Base-by-base conservation (phyloP, 208 protist species). In the Sergeia podlipaevii region DNA sequence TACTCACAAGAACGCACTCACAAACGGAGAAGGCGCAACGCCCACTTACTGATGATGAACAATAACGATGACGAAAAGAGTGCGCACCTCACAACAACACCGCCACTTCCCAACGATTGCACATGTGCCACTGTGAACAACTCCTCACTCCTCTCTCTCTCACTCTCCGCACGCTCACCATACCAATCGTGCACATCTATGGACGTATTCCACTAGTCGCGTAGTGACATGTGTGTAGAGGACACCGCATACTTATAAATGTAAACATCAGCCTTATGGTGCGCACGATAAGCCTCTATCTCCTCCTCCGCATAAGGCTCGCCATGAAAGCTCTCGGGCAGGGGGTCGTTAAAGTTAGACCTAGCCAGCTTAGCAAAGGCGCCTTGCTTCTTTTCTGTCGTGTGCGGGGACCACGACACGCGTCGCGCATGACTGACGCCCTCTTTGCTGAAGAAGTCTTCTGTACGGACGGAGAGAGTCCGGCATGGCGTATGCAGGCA, bases 381-480 rank as follows among this genome's bases (percentile, higher is more conserved):
- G 17, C 89, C 89, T 13, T 89, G 69, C 66, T 89, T 92, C 72
- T 93, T 92, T 51, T 90, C 89, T 18, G 89, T 93, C 11, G 89
- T 95, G 70, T 95, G 89, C 28, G 89, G 89, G 4, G 89, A 75
- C 89, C 89, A 95, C 15, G 76, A 88, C 24, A 95, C 77, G n/a
- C 89, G 81, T n/a, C 89, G 70, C 23, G 85, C 74, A 57, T 95
- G 89, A 47, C 85, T 93, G 18, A 93, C 60, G 0, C 74, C 89
- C 61, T 95, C 89, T 55, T 93, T 90, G 49, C 80, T 89, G 57
- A 95, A 95, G 50, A 92, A 95, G 38, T 95, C 85, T 50, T 95
- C 83, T 17, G 83, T 88, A 24, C 87, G 83, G 15, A 95, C 87
- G 15, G 82, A 77, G 23, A 93, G 77, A 47, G 17, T 13, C 28